Conservation (phyloP, 2,329 filamentous ascomycete genomes). For the Aciculosporium take region DNA sequence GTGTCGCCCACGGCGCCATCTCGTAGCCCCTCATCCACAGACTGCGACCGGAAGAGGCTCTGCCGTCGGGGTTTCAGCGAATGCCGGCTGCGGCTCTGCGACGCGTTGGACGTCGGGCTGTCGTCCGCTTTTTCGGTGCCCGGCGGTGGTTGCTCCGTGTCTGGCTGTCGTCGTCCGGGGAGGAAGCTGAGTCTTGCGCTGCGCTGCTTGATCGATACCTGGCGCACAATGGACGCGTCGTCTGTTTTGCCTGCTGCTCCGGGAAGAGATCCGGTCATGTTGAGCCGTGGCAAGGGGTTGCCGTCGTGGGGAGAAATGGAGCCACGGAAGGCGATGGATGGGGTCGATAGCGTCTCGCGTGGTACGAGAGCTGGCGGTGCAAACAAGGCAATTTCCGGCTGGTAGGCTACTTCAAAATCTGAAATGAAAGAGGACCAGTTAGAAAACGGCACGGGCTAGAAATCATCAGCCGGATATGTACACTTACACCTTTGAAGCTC, state of each 20-base stretch:
- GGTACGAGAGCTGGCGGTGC: conserved; percentile 30
- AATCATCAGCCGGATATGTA: no score
- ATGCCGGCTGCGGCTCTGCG: conserved; percentile 12
- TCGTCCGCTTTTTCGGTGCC: conserved; percentile 14
- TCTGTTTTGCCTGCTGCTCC: conserved; percentile 26
- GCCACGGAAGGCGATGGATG: conserved; percentile 33
- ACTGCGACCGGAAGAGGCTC: conserved; percentile 32
- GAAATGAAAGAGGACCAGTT: not conserved
- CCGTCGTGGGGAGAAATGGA: conserved; percentile 27
- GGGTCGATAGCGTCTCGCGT: conserved; percentile 26
- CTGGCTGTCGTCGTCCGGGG: conserved; percentile 34
- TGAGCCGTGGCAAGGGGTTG: conserved; percentile 17
- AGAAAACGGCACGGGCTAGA: no score
- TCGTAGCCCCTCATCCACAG: conserved; percentile 15
- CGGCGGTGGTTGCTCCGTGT: conserved; percentile 16
- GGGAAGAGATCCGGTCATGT: conserved; percentile 18
- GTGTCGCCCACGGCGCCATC: conserved; percentile 4
- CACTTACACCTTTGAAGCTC: conserved; percentile 52
- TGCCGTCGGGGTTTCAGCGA: conserved; percentile 21
- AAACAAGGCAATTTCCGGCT: conserved; percentile 50
- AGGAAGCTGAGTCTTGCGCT: conserved; percentile 44
- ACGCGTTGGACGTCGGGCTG: conserved; percentile 20
- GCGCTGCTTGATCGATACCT: conserved; percentile 36
- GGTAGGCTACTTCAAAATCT: conserved; percentile 51
- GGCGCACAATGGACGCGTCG: conserved; percentile 35